Evolutionary conservation across 2,329 filamentous ascomycete species (phyloP).

Genomic region (Mollisiaceae sp.): DNA sequence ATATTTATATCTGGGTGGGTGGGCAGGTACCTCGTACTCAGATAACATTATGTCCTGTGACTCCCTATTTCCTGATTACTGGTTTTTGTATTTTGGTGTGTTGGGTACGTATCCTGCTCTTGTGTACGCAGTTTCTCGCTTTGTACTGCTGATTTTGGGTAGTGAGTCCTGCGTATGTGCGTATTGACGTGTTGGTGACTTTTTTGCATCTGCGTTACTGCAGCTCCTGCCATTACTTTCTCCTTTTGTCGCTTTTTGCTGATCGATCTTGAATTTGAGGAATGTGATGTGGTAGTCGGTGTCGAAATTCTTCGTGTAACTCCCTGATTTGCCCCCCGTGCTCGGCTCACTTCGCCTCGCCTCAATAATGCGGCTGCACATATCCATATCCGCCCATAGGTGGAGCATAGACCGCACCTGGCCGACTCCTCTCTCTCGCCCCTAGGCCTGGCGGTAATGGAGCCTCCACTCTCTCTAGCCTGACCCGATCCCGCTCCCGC

Average conservation of each 20-base stretch:
- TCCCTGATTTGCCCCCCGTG: background rate
- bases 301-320: background rate
- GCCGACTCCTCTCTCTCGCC: conserved; percentile 5
- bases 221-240: too few relatives aligned
- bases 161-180: background rate
- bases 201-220: background rate
- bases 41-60: background rate
- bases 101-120: background rate
- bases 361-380: conserved; percentile 18
- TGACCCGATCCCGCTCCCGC: conserved; percentile 16
- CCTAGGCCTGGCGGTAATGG: conserved; percentile 22
- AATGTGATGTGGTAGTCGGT: background rate
- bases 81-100: background rate
- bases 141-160: background rate
- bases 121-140: too few relatives aligned
- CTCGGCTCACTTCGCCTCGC: background rate
- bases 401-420: conserved; percentile 20
- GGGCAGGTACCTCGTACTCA: background rate
- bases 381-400: conserved; percentile 26
- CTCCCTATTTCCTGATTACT: background rate
- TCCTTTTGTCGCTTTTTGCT: background rate
- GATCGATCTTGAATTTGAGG: background rate
- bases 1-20: too few relatives aligned
- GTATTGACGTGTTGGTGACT: background rate
- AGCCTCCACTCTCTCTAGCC: conserved; percentile 13